phyloP scores from a whole-genome alignment of 495 filamentous ascomycete species.

The Hypoxylon fuscum region DNA sequence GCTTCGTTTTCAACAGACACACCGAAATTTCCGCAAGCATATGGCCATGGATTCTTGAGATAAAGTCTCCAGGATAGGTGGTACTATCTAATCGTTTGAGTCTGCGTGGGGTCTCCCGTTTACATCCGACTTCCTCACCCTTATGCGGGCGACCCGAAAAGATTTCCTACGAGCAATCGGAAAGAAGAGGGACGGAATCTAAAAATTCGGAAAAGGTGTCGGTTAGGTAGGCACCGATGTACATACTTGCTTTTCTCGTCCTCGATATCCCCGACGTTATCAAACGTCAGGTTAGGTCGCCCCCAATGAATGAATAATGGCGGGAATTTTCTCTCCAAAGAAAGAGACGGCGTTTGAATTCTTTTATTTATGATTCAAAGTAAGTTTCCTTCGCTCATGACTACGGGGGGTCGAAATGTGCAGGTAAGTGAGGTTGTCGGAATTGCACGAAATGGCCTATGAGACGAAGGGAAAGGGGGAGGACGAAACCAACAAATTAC shows the following conservation, averaged over 20 bases:
- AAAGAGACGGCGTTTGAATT: conserved; percentile 25
- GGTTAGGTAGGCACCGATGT: conserved; percentile 16
- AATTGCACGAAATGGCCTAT: conserved; percentile 3
- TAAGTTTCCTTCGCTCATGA: conserved; percentile 9
- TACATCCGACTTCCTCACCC: conserved; percentile 9
- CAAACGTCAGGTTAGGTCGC: background rate
- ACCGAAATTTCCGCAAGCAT: conserved; percentile 17
- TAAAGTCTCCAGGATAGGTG: conserved; percentile 18
- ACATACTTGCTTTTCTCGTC: conserved; percentile 27
- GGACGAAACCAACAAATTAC: background rate
- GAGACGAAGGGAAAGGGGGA: background rate
- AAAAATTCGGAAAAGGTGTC: conserved; percentile 6
- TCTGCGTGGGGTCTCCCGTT: conserved; percentile 21
- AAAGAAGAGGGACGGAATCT: conserved; percentile 5
- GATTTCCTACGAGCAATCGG: conserved; percentile 34
- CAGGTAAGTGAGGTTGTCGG: background rate
- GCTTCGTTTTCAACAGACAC: background rate
- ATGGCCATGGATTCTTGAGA: conserved; percentile 9
- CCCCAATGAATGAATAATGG: conserved; percentile 31
- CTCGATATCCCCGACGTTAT: conserved; percentile 5
- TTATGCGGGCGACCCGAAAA: conserved; percentile 20
- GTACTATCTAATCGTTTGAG: conserved; percentile 7
- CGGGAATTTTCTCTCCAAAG: conserved; percentile 11
- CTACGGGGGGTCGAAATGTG: background rate
- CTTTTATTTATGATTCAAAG: background rate